Evolutionary conservation across 2,329 filamentous ascomycete species (phyloP).

Genomic region (Basipetospora chlamydospora): DNA sequence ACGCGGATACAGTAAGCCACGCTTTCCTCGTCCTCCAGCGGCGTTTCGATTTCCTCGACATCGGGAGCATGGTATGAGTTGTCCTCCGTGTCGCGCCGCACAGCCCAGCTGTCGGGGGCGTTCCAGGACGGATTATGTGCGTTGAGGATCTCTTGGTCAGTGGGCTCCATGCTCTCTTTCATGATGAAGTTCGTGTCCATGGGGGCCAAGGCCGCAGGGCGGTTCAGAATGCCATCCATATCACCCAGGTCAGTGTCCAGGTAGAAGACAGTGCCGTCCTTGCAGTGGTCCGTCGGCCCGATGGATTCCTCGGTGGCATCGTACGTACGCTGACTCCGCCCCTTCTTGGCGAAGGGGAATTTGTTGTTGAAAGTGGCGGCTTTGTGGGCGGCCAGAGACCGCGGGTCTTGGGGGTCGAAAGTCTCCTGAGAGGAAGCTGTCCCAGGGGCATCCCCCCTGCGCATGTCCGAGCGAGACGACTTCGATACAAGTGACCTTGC

Average conservation of each 20-base stretch:
- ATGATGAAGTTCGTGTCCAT: constrained; percentile 42
- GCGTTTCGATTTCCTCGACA: constrained; percentile 48
- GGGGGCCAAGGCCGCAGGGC: constrained; percentile 55
- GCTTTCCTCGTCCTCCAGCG: constrained; percentile 60
- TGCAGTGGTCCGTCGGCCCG: constrained; percentile 43
- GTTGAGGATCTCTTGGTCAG: neutral
- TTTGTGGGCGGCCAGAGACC: constrained; percentile 8
- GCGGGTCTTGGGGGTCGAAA: constrained; percentile 16
- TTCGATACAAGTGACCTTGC: constrained; percentile 37
- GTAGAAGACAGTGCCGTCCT: constrained; percentile 50
- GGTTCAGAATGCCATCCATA: constrained; percentile 80
- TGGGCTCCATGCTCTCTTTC: neutral
- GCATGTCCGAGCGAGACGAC: constrained; percentile 26
- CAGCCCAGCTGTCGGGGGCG: constrained; percentile 92
- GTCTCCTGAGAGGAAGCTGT: constrained; percentile 14
- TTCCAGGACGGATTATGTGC: constrained; percentile 51
- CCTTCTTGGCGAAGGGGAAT: constrained; percentile 45
- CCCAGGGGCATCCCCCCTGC: neutral
- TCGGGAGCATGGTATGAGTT: constrained; percentile 41
- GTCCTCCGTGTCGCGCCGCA: constrained; percentile 59
- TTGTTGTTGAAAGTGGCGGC: constrained; percentile 46
- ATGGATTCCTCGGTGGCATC: constrained; percentile 45
- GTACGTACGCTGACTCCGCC: constrained; percentile 26
- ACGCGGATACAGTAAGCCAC: constrained; percentile 84
- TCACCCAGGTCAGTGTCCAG: constrained; percentile 80